These are phyloP conservation scores for Plasmopara muralis DNA, from an alignment of 352 stramenopile genomes.

Conservation along the genomic window DNA sequence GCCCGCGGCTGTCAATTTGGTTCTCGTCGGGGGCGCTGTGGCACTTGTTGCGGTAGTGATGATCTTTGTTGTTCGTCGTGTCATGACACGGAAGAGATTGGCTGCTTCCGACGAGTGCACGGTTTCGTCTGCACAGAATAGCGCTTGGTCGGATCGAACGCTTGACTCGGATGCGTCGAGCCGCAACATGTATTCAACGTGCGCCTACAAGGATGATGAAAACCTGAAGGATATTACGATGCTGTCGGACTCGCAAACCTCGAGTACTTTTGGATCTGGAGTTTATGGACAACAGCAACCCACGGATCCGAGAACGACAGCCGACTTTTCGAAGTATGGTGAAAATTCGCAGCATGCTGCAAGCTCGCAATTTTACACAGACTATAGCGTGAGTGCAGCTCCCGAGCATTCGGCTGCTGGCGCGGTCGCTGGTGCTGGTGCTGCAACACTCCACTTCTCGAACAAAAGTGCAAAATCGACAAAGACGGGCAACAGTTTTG, in stretches of 20 bases:
- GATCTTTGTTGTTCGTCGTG: slow-evolving; percentile 39
- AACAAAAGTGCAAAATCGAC: slow-evolving; percentile 6
- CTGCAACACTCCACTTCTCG: slow-evolving; percentile 4
- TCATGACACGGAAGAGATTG: slow-evolving; percentile 27
- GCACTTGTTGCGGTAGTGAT: slow-evolving; percentile 39
- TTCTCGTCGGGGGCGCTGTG: slow-evolving; percentile 35
- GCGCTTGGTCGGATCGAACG: slow-evolving; percentile 20
- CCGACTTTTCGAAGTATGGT: slow-evolving; percentile 28
- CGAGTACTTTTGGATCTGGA: slow-evolving; percentile 9
- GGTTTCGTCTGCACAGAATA: slow-evolving; percentile 19
- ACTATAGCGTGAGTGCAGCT: slow-evolving; percentile 24
- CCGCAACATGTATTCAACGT: slow-evolving; percentile 21
- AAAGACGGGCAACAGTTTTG: slow-evolving; percentile 10
- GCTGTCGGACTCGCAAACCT: slow-evolving; percentile 20
- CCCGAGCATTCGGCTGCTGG: slow-evolving; percentile 10
- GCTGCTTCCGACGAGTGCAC: slow-evolving; percentile 22
- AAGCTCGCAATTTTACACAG: slow-evolving; percentile 30
- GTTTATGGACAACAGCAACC: slow-evolving; percentile 8
- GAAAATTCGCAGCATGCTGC: slow-evolving; percentile 7
- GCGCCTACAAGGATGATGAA: slow-evolving; percentile 23
- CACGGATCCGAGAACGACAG: slow-evolving; percentile 13
- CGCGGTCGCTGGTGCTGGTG: slow-evolving; percentile 6
- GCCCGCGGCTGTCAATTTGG: slow-evolving; percentile 33
- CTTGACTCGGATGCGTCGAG: slow-evolving; percentile 9
- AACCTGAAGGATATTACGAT: slow-evolving; percentile 20